Percentiles rank a stretch among this genome's conserved stretches.
Evolutionary conservation across 768 basidiomycete genomes (phyloP).

Genomic region (Boletus subcaerulescens): DNA sequence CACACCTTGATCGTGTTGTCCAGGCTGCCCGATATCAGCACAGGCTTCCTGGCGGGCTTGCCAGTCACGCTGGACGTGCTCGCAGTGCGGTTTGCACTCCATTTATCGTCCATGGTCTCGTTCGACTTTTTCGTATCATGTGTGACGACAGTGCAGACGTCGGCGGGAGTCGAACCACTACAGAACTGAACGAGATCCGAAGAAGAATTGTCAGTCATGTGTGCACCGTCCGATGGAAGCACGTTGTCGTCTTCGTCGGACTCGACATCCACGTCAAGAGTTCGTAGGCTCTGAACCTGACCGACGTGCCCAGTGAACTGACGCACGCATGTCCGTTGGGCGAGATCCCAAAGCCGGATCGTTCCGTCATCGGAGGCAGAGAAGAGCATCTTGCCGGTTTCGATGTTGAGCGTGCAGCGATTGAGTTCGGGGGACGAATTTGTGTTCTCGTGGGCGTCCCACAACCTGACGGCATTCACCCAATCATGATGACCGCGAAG

Average conservation of each 20-base stretch:
- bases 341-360: constrained; percentile 93
- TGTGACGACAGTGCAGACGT: constrained; percentile 31
- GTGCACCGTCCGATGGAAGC: constrained; percentile 8
- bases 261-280: constrained; percentile 66
- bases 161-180: constrained; percentile 10
- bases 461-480: constrained; percentile 93
- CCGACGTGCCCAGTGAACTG: constrained; percentile 89
- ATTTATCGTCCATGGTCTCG: constrained; percentile 15
- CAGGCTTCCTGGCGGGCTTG: constrained; percentile 46
- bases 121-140: constrained; percentile 17
- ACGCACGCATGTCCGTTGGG: constrained; percentile 71
- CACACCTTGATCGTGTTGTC: constrained; percentile 96
- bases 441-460: constrained; percentile 53
- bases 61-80: constrained; percentile 14
- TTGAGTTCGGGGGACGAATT: constrained; percentile 11
- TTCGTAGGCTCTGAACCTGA: constrained; percentile 88
- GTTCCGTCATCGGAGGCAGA: constrained; percentile 94
- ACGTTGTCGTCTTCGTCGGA: constrained; percentile 22
- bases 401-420: constrained; percentile 50
- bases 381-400: constrained; percentile 92
- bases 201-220: constrained; percentile 13
- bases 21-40: constrained; percentile 85
- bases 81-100: constrained; percentile 2
- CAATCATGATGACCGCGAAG: constrained; percentile 91
- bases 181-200: constrained; percentile 16